These are phyloP conservation scores for Porogramme epimiltina DNA, from an alignment of 1,284 basidiomycete genomes.

Conservation along the genomic window DNA sequence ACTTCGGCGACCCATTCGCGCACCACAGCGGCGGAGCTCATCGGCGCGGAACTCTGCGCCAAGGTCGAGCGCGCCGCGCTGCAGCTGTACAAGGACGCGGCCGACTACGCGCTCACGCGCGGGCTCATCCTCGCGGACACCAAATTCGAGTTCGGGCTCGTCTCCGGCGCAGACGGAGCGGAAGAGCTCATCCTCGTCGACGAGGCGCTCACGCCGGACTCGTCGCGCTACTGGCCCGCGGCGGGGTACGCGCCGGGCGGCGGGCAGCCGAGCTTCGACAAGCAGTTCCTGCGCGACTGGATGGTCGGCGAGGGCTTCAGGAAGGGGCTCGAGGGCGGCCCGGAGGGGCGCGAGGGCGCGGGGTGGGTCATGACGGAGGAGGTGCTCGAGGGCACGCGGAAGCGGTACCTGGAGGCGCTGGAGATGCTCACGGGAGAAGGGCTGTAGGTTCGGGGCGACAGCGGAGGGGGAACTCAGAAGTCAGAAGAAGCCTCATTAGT, in stretches of 20 bases:
- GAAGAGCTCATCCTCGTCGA: constrained; percentile 85
- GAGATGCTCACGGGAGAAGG: constrained; percentile 58
- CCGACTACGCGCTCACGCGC: constrained; percentile 73
- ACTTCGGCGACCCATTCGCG: background rate
- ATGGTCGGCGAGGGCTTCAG: constrained; percentile 72
- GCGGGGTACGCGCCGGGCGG: constrained; percentile 75
- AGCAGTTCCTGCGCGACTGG: constrained; percentile 96
- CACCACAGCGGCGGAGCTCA: constrained; percentile 56
- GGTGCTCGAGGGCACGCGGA: constrained; percentile 78
- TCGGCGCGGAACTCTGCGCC: constrained; percentile 70
- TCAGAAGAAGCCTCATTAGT: too few species aligned
- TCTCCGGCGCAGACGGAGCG: constrained; percentile 39
- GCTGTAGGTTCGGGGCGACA: background rate
- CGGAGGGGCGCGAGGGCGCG: constrained; percentile 62
- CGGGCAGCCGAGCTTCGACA: constrained; percentile 92
- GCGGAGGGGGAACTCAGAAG: background rate
- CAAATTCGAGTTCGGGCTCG: constrained; percentile 79
- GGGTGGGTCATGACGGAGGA: constrained; percentile 78
- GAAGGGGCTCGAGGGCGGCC: constrained; percentile 79
- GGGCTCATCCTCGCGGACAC: constrained; percentile 97
- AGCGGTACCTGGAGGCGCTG: constrained; percentile 80
- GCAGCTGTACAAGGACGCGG: constrained; percentile 76
- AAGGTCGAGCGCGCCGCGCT: constrained; percentile 64
- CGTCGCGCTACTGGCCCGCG: constrained; percentile 94
- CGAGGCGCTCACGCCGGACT: constrained; percentile 96